Base-by-base conservation (phyloP, 208 protist genomes). In the Zelonia costaricensis region DNA sequence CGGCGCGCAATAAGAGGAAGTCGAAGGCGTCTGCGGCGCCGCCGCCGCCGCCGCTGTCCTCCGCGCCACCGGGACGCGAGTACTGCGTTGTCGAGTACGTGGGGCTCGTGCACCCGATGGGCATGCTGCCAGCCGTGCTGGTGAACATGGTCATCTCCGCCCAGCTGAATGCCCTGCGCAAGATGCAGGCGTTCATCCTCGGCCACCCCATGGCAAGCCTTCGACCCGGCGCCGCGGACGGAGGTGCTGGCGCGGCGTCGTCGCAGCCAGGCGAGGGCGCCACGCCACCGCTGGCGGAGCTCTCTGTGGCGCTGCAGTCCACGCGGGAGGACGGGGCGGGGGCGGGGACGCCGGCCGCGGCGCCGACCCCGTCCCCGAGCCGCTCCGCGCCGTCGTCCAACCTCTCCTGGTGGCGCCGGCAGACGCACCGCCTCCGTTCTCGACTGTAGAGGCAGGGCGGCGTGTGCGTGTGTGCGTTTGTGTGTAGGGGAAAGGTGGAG, bases 61-160 rank as follows among this genome's bases (percentile, higher is more conserved):
- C 6, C 16, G 9, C n/a, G n/a, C 8, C 15, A 5, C 38, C 42
- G 42, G 30, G 42, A 22, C 33, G 23, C 1, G 59, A 58, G 49
- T 82, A 73, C 52, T 94, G 82, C 59, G 54, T 61, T 15, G 30
- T 94, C 40, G 80, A 79, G 63, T 94, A 88, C 70, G 61, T 89
- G 31, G 84, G 78, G 1, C 76, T 91, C 38, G 75, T 91, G 25
- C 78, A 94, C 54, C 88, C 88, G 12, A 88, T 94, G 81, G 88
- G 88, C 1, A 27, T 86, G 59, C 57, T 91, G 30, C 82, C 84
- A 9, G 68, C 82, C 1, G 55, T 84, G n/a, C 15, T 91, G 33
- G 80, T 78, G 23, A 89, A 91, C 63, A 60, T 91, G 43, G 79
- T 87, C 62, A 80, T 91, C 55, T 69, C 61, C 5, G 78, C 78